Conservation (phyloP, 2,329 filamentous ascomycete genomes). For the Camillea tinctor region DNA sequence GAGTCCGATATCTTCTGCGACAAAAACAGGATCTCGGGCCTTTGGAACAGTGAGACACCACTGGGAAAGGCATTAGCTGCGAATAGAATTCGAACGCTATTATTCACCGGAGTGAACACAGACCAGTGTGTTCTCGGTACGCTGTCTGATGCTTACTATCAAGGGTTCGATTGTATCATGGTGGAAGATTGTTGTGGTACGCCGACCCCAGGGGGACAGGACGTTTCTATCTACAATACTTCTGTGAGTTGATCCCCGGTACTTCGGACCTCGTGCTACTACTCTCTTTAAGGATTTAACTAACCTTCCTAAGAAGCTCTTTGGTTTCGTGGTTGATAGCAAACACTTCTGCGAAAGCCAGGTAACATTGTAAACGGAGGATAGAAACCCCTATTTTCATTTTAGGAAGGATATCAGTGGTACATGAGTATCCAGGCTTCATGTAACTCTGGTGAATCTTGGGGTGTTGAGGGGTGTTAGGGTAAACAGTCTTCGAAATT, state of each 20-base stretch:
- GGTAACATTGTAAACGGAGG: too few species aligned
- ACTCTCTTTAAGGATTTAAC: not conserved
- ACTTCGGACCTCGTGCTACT: not conserved
- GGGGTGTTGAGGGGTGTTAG: too few species aligned
- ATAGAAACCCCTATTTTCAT: too few species aligned
- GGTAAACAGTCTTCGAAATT: too few species aligned
- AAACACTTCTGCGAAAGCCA: conserved; percentile 10
- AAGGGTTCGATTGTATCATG: conserved; percentile 55
- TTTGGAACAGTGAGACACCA: conserved; percentile 47
- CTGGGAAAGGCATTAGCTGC: conserved; percentile 25
- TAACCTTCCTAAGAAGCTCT: conserved; percentile 11
- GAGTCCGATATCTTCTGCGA: conserved; percentile 50
- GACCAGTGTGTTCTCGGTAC: conserved; percentile 61
- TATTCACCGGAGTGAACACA: conserved; percentile 61
- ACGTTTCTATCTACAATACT: conserved; percentile 36
- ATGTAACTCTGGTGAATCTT: too few species aligned
- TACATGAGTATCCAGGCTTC: too few species aligned
- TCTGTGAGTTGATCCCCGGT: conserved; percentile 31
- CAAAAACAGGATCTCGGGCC: conserved; percentile 58
- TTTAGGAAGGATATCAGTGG: too few species aligned
- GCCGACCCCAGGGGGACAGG: conserved; percentile 39
- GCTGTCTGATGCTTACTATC: conserved; percentile 53
- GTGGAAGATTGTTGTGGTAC: conserved; percentile 54
- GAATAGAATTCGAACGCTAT: conserved; percentile 39
- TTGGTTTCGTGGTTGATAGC: conserved; percentile 23